Evolutionary conservation across 306 rosid genomes (phyloP), one percentile per base, ranked within the genome.

Genomic region (Pyrus pyrifolia): DNA sequence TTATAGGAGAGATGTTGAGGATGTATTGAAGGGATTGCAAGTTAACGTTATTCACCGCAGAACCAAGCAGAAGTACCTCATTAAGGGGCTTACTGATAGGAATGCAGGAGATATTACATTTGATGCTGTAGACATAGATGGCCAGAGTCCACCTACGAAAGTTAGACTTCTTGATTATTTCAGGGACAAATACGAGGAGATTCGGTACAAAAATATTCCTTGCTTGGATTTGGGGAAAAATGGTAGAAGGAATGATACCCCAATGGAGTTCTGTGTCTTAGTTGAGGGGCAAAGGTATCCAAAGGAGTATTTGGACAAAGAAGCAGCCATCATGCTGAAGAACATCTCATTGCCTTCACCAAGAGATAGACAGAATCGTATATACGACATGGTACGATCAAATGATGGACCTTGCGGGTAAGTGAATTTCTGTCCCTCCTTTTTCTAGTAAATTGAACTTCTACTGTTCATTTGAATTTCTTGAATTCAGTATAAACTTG

Each of bases 351-450:
- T 90, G 52, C 78, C 79, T 68, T 42, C 11, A 49, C 89, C 96
- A 31, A 30, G 18, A 17, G 78, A 14, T 4, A 84, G 97, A 81
- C 72, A 76, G 81, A 8, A 21, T 21, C 72, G 71, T 22, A 92
- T 92, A 76, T 79, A 65, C 59, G 66, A 25, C 51, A 87, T 90
- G 93, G 89, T 84, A 58, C 79, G n/a, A 62, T 88, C 96, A 17
- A 67, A 67, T 13, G 85, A 84, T 70, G 97, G 97, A 72, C 96
- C 96, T 81, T 87, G 93, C 23, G 88, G 96, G 97, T 92, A 87
- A 65, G 83, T 44, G 25, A 67, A 38, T 22, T 58, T 23, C 4
- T 72, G 18, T 23, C 19, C 25, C n/a, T 23, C 27, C 4, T 38
- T 38, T 58, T 73, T 19, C 62, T 11, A 40, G 67, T 29, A 31